phyloP scores from a whole-genome alignment of 169 alveolate genomes.

The Plasmodium reichenowi region DNA sequence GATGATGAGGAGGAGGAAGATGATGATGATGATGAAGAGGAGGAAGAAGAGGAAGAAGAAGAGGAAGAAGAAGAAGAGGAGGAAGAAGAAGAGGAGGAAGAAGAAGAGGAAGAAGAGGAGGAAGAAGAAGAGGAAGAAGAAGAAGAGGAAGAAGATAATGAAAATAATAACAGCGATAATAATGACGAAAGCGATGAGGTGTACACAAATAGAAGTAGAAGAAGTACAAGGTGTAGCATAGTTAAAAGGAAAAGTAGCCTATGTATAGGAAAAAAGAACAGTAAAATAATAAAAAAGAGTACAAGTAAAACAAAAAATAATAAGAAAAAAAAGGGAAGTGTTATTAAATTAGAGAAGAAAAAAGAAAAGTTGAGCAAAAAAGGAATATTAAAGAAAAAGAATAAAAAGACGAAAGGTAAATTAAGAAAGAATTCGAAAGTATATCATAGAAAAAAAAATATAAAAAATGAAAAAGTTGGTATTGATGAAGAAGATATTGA shows the following conservation, averaged over 20 bases:
- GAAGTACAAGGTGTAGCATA: slow-evolving; percentile 6
- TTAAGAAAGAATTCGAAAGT: neutral
- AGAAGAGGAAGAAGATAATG: slow-evolving; percentile 3
- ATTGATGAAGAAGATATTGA: neutral
- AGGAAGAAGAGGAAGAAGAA: neutral
- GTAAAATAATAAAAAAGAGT: neutral
- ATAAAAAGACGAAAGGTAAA: neutral
- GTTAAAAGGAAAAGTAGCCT: neutral
- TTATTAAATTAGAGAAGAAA: neutral
- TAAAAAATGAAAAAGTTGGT: neutral
- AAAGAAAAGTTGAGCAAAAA: neutral
- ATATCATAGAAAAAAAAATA: neutral
- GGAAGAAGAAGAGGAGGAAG: neutral
- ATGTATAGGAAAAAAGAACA: neutral
- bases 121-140: neutral
- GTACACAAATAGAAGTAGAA: neutral
- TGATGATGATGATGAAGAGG: neutral
- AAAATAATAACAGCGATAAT: neutral
- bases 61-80: neutral
- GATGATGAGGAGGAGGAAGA: neutral
- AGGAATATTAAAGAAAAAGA: neutral
- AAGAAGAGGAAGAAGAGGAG: neutral
- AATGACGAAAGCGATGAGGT: neutral
- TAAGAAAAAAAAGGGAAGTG: neutral
- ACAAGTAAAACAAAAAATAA: neutral